A percentile compares a stretch with the other conserved stretches of the same genome.
Evolutionary conservation across 192 early-diverging fungal genomes (phyloP).

Genomic region (Rhizoclosmatium globosum): DNA sequence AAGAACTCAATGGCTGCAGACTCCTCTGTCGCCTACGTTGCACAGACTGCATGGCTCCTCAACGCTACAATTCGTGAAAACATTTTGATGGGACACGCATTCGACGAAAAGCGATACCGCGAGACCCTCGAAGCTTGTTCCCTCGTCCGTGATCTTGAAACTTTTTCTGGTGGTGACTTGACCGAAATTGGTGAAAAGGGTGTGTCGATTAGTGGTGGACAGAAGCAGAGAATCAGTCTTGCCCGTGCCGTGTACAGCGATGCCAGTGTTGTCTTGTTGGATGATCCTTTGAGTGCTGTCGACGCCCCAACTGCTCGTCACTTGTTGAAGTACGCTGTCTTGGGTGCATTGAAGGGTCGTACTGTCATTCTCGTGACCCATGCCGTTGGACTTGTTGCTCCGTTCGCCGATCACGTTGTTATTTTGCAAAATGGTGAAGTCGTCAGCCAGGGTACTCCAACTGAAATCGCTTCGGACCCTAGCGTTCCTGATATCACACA

Average conservation of each 20-base stretch:
- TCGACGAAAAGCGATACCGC: slow-evolving; percentile 76
- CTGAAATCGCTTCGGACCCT: slow-evolving; percentile 38
- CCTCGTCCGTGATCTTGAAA: slow-evolving; percentile 82
- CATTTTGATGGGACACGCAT: slow-evolving; percentile 85
- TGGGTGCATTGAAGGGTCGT: slow-evolving; percentile 74
- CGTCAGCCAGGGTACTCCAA: slow-evolving; percentile 40
- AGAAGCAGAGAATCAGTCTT: slow-evolving; percentile 58
- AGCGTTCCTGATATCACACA: slow-evolving; percentile 26
- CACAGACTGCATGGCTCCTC: slow-evolving; percentile 72
- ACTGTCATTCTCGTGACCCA: slow-evolving; percentile 92
- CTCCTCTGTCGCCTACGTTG: slow-evolving; percentile 74
- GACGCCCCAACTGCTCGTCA: slow-evolving; percentile 86
- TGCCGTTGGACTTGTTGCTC: slow-evolving; percentile 51
- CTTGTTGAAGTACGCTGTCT: slow-evolving; percentile 78
- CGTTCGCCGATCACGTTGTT: slow-evolving; percentile 55
- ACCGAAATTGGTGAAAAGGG: slow-evolving; percentile 59
- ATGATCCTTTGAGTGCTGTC: slow-evolving; percentile 72
- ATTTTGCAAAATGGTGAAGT: slow-evolving; percentile 52
- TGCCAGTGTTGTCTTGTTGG: slow-evolving; percentile 75
- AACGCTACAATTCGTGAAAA: slow-evolving; percentile 70
- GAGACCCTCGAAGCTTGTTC: slow-evolving; percentile 85
- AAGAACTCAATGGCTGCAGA: not conserved
- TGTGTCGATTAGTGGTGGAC: slow-evolving; percentile 55
- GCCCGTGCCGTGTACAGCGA: slow-evolving; percentile 81
- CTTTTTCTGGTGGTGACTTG: slow-evolving; percentile 54